Conservation (phyloP, 73 alveolate genomes). For the Effrenium voratum region DNA sequence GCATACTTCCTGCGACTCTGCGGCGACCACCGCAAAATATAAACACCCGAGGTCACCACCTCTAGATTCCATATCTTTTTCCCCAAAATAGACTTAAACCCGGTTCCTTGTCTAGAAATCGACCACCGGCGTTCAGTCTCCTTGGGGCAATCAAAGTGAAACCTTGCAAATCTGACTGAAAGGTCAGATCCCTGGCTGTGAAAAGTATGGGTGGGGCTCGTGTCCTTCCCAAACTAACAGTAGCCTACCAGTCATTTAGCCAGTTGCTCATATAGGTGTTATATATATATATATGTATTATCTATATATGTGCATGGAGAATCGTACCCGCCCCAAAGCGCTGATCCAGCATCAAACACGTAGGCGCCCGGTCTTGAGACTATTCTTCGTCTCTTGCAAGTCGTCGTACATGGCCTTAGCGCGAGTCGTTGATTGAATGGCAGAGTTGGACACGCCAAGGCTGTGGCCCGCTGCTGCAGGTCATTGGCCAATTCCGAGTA, state of each 20-base stretch:
- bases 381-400: slow-evolving; percentile 93
- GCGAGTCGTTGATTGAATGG: background rate
- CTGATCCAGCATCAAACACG: no score
- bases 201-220: no score
- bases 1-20: slow-evolving; percentile 53
- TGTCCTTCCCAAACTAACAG: no score
- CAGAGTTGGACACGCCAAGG: background rate
- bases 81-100: no score
- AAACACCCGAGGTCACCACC: background rate
- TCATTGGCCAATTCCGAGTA: slow-evolving; percentile 82
- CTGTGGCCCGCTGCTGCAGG: slow-evolving; percentile 67
- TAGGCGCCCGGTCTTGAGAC: slow-evolving; percentile 60
- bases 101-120: no score
- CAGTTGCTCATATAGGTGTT: no score
- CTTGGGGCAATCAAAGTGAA: no score
- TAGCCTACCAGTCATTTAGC: no score
- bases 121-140: no score
- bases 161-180: no score
- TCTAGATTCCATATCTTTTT: background rate
- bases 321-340: background rate
- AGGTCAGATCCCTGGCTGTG: no score
- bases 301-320: background rate
- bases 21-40: background rate
- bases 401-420: slow-evolving; percentile 87
- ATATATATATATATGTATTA: no score